Evolutionary conservation across 371 early-diverging fungal species (phyloP).

Genomic region (Blyttiomyces sp.): DNA sequence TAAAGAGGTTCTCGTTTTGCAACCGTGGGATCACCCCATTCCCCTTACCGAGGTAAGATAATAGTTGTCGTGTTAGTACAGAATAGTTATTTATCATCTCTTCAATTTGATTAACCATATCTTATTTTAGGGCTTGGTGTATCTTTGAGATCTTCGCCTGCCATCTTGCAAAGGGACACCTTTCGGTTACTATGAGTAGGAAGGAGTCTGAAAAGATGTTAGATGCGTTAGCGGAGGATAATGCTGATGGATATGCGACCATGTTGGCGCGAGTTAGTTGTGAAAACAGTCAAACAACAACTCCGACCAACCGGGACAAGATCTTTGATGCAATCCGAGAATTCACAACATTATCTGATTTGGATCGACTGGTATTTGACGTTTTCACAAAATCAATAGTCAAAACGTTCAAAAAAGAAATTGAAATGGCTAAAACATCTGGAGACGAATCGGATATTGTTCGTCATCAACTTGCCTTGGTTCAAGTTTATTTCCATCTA

Average conservation of each 20-base stretch:
- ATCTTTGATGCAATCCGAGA: neutral
- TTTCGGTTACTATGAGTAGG: slow-evolving; percentile 11
- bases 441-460: neutral
- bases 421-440: neutral
- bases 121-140: slow-evolving; percentile 22
- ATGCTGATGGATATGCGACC: neutral
- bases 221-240: neutral
- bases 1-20: slow-evolving; percentile 19
- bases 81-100: no score
- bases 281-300: neutral
- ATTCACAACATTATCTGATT: neutral
- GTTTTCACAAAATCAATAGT: neutral
- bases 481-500: neutral
- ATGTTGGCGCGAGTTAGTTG: neutral
- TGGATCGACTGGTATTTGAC: neutral
- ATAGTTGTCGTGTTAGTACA: no score
- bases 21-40: slow-evolving; percentile 25
- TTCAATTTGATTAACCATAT: no score
- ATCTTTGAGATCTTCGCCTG: slow-evolving; percentile 8
- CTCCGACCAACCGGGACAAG: neutral
- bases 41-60: no score
- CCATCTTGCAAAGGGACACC: neutral
- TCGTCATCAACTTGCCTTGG: neutral
- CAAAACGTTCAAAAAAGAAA: neutral
- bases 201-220: neutral